Percentiles rank a stretch among this genome's conserved stretches.
Evolutionary conservation across 2,329 filamentous ascomycete species (phyloP).

Genomic region (Lachnellula hyalina): DNA sequence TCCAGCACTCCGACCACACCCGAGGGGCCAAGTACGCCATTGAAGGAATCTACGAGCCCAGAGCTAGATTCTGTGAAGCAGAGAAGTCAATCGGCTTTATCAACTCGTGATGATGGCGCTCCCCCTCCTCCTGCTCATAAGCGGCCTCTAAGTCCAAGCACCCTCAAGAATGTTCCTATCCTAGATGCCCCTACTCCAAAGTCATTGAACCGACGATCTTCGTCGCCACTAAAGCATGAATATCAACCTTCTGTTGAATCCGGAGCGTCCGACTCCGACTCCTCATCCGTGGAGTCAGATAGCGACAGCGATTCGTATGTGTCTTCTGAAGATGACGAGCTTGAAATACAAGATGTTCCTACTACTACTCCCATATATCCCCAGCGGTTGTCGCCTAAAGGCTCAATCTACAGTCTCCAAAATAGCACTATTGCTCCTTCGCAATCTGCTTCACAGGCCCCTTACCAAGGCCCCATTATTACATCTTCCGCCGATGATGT

Average conservation of each 20-base stretch:
- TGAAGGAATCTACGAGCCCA: slow-evolving; percentile 18
- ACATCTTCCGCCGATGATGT: slow-evolving; percentile 33
- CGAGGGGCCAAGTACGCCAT: slow-evolving; percentile 12
- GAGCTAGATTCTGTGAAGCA: slow-evolving; percentile 9
- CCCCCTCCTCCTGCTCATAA: slow-evolving; percentile 29
- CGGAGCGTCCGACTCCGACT: slow-evolving; percentile 44
- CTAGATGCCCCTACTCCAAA: slow-evolving; percentile 24
- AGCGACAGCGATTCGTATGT: background rate
- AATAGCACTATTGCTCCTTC: slow-evolving; percentile 57
- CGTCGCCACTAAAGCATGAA: slow-evolving; percentile 94
- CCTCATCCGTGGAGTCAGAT: slow-evolving; percentile 21
- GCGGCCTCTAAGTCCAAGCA: slow-evolving; percentile 41
- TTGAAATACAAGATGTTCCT: slow-evolving; percentile 42
- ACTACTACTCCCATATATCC: slow-evolving; percentile 25
- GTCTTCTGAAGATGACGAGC: slow-evolving; percentile 42
- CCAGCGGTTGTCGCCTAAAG: slow-evolving; percentile 14
- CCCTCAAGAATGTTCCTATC: slow-evolving; percentile 31
- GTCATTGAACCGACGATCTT: slow-evolving; percentile 60
- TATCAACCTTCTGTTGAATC: slow-evolving; percentile 80
- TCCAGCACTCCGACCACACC: slow-evolving; percentile 11
- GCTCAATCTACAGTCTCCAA: slow-evolving; percentile 24
- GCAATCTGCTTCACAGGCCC: slow-evolving; percentile 74
- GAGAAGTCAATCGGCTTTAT: slow-evolving; percentile 4
- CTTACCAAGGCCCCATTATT: slow-evolving; percentile 47
- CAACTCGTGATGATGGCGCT: slow-evolving; percentile 19